These are phyloP conservation scores for Nissolia schottii DNA, from an alignment of 306 rosid species.

Conservation along the genomic window DNA sequence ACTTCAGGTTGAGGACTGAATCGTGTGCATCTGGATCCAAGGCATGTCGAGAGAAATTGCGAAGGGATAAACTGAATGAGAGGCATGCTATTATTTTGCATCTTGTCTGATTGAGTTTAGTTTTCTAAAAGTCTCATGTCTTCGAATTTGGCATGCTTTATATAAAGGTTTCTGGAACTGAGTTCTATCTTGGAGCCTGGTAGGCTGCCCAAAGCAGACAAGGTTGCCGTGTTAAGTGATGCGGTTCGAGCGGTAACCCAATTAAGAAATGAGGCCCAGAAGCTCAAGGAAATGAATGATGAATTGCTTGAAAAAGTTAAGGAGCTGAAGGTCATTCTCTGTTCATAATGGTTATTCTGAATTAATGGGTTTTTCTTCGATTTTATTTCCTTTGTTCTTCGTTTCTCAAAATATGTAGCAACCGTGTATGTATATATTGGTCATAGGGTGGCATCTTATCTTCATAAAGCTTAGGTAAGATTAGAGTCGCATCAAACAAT, in stretches of 20 bases:
- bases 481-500: no score
- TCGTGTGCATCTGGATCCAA: constrained; percentile 58
- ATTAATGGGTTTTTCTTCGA: not conserved
- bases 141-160: constrained; percentile 37
- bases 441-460: not conserved
- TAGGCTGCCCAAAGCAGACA: constrained; percentile 75
- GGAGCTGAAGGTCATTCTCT: constrained; percentile 65
- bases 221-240: constrained; percentile 67
- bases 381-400: not conserved
- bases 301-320: constrained; percentile 57
- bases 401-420: not conserved
- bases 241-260: constrained; percentile 62
- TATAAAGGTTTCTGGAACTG: constrained; percentile 86
- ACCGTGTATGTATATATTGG: not conserved
- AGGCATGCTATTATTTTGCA: constrained; percentile 50
- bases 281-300: constrained; percentile 56
- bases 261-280: constrained; percentile 58
- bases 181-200: constrained; percentile 77
- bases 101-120: constrained; percentile 25
- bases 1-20: constrained; percentile 56
- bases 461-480: no score
- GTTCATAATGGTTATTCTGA: not conserved
- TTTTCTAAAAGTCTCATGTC: constrained; percentile 28
- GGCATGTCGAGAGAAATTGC: constrained; percentile 86
- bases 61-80: constrained; percentile 88